Evolutionary conservation across 2,329 filamentous ascomycete species (phyloP), one percentile per base, ranked within the genome.

Genomic region (Chaetomiaceae sp.): DNA sequence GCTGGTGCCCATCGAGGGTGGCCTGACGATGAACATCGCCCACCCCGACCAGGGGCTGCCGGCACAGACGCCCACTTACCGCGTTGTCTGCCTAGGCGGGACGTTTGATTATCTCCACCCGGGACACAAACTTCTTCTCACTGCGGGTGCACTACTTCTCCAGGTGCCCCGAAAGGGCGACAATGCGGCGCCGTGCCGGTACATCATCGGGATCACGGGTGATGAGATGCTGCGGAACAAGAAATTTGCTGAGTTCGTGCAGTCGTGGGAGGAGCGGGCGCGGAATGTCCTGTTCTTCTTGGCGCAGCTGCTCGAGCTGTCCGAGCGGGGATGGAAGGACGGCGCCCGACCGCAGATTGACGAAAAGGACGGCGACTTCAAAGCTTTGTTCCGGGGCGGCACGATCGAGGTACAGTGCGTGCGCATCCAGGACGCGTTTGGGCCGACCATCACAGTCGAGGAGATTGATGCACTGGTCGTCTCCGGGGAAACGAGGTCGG

Each of bases 31-130:
- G 45, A 65, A 67, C 26, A 54, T 66, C 56, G 14, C 36, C 30
- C 9, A 52, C 51, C 29, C 38, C 15, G 22, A 46, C 6, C 40
- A 57, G 3, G 45, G 54, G 6, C 35, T 48, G 18, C 42, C 54
- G 14, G 29, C 57, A 3, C 58, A 58, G 34, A 62, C 62, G 2
- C 52, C 54, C 19, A 59, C 65, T 34, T 78, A 86, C 62, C 68
- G 72, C 49, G 75, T 79, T 12, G 84, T 94, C 40, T 87, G 84
- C 42, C 79, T 97, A 11, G 93, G 91, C 24, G 93, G 93, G 9
- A 98, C 93, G 0, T 98, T 97, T 67, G 93, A 98, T 64, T 89
- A 97, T 66, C 76, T 98, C 18, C 93, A 98, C 62, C 83, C 87
- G 4, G 93, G 93, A 6, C 93, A 98, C 70, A 98, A 97, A 68